Base-by-base conservation (phyloP, 768 basidiomycete species). In the Tubosaeta sp. region DNA sequence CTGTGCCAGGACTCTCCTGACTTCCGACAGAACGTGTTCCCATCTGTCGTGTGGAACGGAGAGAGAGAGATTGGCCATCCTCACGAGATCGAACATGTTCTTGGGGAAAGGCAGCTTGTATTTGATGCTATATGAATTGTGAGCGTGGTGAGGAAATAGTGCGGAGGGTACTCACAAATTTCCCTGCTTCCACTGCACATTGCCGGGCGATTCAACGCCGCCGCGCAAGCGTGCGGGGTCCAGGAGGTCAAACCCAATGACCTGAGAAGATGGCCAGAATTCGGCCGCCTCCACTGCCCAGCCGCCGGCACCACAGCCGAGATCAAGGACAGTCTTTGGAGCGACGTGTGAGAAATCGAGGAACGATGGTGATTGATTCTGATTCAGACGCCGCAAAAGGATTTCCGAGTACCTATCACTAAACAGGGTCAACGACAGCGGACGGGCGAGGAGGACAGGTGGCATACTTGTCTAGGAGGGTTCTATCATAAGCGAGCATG, bases 231-330 rank as follows among this genome's bases (percentile, higher is more conserved):
- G 53, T 25, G 48, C 49, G 41, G 73, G 55, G 48, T 72, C 65
- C 2, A 88, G 74, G 22, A 90, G 66, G 63, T 91, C 87, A 31
- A 90, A 72, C 3, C 84, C 88, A 8, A 78, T 80, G 46, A 91
- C 75, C 10, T 74, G 72, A 17, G 83, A 76, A 6, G 69, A 60
- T 19, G 74, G 78, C 89, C 89, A 92, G n/a, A 68, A 61, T 19
- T 63, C 71, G 4, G 85, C 80, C 5, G 88, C 83, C 44, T 83
- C 73, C 0, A 81, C 53, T 6, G 83, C 72, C 90, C 90, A 92
- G 44, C 77, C 62, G 0, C 88, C 88, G 43, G 77, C 58, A 11
- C 90, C 89, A 64, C 88, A 91, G 3, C 90, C 90, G 12, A 92
- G 68, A 60, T 91, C 89, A 7, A 92, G 76, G 22, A 85, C 82